Base-by-base conservation (phyloP, 305 asterid species). In the Ajuga reptans region DNA sequence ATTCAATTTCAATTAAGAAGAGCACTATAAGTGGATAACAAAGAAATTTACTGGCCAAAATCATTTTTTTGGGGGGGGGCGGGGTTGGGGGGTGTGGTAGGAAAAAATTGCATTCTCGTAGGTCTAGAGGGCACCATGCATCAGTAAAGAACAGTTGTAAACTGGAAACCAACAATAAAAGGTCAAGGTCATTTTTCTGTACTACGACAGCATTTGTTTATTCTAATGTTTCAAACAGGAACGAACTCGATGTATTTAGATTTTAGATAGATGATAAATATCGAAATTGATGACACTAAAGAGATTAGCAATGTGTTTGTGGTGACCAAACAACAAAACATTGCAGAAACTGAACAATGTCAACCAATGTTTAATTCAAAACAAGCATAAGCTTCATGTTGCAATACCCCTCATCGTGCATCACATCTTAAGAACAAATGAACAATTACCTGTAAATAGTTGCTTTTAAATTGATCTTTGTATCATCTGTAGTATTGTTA, bases 381-480 rank as follows among this genome's bases (percentile, higher is more conserved):
- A 18, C 54, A 60, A 33, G 52, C 15, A 4, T 16, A 21, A 56
- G 5, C 29, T 47, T 39, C 65, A 74, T 39, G 58, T 39, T 55
- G 70, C 55, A 41, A 54, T 49, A 47, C 45, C 42, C 18, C 36
- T 31, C 37, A 36, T 79, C 9, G 33, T 29, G 39, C 39, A 34
- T 4, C 27, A 2, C 27, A 34, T 6, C 6, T 5, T 1, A 64
- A 43, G 60, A 43, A 55, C 47, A 59, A 39, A 57, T 41, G 33
- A 66, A 47, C 3, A 72, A 65, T 31, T 54, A 89, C 98, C 97
- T 85, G 82, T 86, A 92, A 60, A 88, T 58, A 52, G 91, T 92
- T 74, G 97, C 92, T 82, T 85, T 90, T 68, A 92, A 76, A 75
- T 92, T 90, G 83, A 88, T 92, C 80, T 85, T 92, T 58, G 89